A percentile compares a stretch with the other conserved stretches of the same genome.
phyloP scores from a whole-genome alignment of 495 filamentous ascomycete genomes.

The Oleoguttula mirabilis region DNA sequence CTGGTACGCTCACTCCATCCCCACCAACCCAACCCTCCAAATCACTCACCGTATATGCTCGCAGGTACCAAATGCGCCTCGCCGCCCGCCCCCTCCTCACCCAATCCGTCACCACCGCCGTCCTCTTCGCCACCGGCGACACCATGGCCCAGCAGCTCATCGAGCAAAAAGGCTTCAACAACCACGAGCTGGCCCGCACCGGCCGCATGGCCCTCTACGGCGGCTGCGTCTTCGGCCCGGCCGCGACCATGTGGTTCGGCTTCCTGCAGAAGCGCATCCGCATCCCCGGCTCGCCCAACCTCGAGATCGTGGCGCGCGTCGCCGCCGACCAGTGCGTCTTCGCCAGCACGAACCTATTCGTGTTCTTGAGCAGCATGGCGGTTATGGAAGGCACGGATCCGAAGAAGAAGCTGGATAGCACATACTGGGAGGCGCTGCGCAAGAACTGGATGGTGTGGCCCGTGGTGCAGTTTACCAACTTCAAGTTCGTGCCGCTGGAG shows the following conservation, averaged over 20 bases:
- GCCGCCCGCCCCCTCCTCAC: constrained; percentile 74
- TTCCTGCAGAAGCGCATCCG: constrained; percentile 61
- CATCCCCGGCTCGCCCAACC: constrained; percentile 46
- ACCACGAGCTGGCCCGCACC: constrained; percentile 72
- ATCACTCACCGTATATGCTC: background rate
- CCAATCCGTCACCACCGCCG: constrained; percentile 72
- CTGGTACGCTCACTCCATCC: too few relatives aligned
- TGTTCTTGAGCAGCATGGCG: constrained; percentile 79
- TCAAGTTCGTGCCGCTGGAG: constrained; percentile 77
- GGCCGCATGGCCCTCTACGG: constrained; percentile 88
- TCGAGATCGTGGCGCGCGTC: constrained; percentile 70
- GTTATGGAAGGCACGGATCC: constrained; percentile 69
- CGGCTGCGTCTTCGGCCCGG: constrained; percentile 84
- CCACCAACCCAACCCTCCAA: too few relatives aligned
- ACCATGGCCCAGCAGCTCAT: constrained; percentile 87
- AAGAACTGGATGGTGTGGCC: constrained; percentile 94
- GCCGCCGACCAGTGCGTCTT: constrained; percentile 77
- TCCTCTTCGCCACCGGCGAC: constrained; percentile 88
- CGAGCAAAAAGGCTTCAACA: constrained; percentile 62
- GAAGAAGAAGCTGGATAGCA: constrained; percentile 54
- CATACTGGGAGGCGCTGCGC: constrained; percentile 55
- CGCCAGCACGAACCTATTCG: constrained; percentile 64
- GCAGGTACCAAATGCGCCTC: constrained; percentile 80
- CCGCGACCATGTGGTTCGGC: constrained; percentile 78
- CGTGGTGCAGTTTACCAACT: constrained; percentile 79